Conservation (phyloP, 75 land plant species). For the Isoetes taiwanensis region DNA sequence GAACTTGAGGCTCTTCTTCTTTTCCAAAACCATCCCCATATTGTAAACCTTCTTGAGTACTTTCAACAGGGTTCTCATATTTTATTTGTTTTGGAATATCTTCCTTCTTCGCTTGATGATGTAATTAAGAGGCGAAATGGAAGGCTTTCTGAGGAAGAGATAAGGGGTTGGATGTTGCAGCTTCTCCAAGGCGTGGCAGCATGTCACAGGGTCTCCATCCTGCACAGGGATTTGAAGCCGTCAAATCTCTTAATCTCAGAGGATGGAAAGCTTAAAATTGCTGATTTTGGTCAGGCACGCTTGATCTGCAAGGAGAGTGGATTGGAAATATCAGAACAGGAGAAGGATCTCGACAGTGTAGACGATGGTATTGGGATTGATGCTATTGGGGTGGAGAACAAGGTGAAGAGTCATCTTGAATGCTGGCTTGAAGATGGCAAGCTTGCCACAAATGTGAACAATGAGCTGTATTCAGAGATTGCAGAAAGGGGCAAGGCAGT, state of each 20-base stretch:
- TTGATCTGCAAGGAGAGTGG: not conserved
- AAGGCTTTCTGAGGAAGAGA: constrained; percentile 26
- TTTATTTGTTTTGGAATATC: constrained; percentile 71
- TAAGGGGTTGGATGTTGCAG: constrained; percentile 83
- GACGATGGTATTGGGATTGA: too few relatives aligned
- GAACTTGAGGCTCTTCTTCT: constrained; percentile 73
- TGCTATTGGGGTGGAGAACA: too few relatives aligned
- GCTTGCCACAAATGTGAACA: too few relatives aligned
- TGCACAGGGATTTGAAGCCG: constrained; percentile 87
- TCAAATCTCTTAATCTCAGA: constrained; percentile 59
- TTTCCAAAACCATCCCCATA: constrained; percentile 28
- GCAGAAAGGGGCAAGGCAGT: too few relatives aligned
- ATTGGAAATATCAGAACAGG: not conserved
- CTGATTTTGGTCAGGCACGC: constrained; percentile 89
- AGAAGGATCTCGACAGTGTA: not conserved
- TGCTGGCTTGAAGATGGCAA: too few relatives aligned
- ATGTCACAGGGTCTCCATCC: constrained; percentile 46
- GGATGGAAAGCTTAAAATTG: constrained; percentile 67
- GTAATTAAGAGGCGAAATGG: constrained; percentile 22
- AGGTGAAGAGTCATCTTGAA: too few relatives aligned
- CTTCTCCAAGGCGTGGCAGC: constrained; percentile 57
- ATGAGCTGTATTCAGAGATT: too few relatives aligned
- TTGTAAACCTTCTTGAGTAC: constrained; percentile 57
- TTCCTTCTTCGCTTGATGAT: constrained; percentile 41
- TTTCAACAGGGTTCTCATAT: constrained; percentile 41